Evolutionary conservation across 768 basidiomycete genomes (phyloP).

Genomic region (Phylloporus arenicola): DNA sequence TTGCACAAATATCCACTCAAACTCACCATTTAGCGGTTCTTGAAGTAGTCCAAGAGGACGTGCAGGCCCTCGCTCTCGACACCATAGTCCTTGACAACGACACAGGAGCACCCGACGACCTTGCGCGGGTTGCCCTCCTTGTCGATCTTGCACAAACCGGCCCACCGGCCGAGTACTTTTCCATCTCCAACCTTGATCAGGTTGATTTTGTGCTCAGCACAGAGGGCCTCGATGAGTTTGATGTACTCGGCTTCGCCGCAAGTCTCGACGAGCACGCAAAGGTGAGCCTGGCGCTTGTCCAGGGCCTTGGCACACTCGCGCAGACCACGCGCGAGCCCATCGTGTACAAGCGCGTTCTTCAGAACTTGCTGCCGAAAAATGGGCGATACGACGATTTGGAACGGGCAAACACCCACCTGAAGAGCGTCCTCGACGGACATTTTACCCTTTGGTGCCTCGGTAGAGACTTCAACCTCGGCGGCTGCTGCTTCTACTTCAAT

Average conservation of each 20-base stretch:
- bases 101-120: conserved; percentile 87
- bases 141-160: conserved; percentile 99
- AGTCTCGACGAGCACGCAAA: conserved; percentile 98
- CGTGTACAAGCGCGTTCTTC: conserved; percentile 97
- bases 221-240: conserved; percentile 99
- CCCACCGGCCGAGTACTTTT: conserved; percentile 97
- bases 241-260: conserved; percentile 99
- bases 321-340: conserved; percentile 96
- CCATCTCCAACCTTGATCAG: conserved; percentile 98
- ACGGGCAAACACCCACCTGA: conserved; percentile 47
- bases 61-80: conserved; percentile 91
- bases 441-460: conserved; percentile 92
- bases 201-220: conserved; percentile 99
- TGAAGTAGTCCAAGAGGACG: conserved; percentile 94
- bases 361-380: conserved; percentile 76
- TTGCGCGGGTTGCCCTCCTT: conserved; percentile 98
- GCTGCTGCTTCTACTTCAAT: conserved; percentile 63
- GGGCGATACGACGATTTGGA: neutral
- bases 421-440: conserved; percentile 93
- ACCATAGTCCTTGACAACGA: conserved; percentile 98
- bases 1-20: conserved; percentile 1
- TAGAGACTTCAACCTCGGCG: conserved; percentile 74
- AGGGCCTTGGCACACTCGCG: conserved; percentile 97
- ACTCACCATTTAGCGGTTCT: conserved; percentile 66
- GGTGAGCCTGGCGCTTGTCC: conserved; percentile 97